Base-by-base conservation (phyloP, 1,139 yeast genomes). In the Hyphopichia khmerensis region DNA sequence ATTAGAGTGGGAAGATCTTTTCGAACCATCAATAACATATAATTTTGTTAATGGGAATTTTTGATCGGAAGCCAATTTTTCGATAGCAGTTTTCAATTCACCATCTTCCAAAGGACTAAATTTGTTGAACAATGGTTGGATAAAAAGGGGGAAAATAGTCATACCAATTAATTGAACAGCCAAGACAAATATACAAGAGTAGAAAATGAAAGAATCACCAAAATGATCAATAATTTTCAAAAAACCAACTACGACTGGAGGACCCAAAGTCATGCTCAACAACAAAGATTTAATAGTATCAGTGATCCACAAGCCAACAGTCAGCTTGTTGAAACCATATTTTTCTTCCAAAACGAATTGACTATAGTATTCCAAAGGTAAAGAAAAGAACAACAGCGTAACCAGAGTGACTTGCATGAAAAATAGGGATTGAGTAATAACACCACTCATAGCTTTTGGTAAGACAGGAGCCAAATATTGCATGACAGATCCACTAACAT, bases 1-100 rank as follows among this genome's bases (percentile, higher is more conserved):
- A 60, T 93, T 93, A 6, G 98, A 91, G 65, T 93, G 99, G 13
- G 96, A 82, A 1, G 96, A 88, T 68, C 98, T 85, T 63, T 86
- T 88, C 39, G 98, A 91, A 13, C 98, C 98, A 62, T 93, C 99
- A 60, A 91, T 81, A 40, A 91, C 96, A 56, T 79, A 87, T 46
- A 93, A 72, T 58, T 89, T 84, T 45, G 84, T 79, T 60, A 90
- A 79, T 50, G 99, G 99, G 80, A 93, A 93, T 31, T 80, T 72
- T 59, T 88, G 87, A 43, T 76, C 66, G 13, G 71, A 60, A 24
- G 99, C 97, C 49, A 93, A 77, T 21, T 77, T 70, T 64, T 90
- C 96, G 62, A 93, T 90, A 9, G 87, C 82, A 11, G 77, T 68
- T 62, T 88, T 87, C 68, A 93, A 78, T 59, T 89, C 90, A 29